Percentiles rank a stretch among this genome's conserved stretches.
Evolutionary conservation across 139 green algal species (phyloP).

Genomic region (Ettlia oleoabundans): DNA sequence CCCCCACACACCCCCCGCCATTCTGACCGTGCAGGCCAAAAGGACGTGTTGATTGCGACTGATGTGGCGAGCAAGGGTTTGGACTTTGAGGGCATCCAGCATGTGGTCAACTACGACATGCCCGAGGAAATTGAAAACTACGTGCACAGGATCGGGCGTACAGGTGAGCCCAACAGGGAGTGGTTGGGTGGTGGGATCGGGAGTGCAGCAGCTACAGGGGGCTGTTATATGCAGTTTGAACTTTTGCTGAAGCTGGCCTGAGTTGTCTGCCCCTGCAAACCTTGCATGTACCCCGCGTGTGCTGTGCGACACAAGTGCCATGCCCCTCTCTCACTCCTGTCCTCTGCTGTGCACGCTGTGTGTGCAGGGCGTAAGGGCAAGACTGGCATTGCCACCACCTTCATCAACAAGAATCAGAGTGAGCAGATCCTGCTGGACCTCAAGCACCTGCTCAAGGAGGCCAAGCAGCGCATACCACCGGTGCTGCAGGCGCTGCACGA

Average conservation of each 20-base stretch:
- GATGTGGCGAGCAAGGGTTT: conserved; percentile 96
- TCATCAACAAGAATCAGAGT: conserved; percentile 94
- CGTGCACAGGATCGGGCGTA: conserved; percentile 92
- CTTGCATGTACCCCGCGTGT: too few relatives aligned
- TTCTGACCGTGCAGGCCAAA: conserved; percentile 35
- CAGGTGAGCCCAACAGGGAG: conserved; percentile 45
- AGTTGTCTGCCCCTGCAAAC: neutral
- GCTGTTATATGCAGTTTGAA: too few relatives aligned
- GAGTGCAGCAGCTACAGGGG: too few relatives aligned
- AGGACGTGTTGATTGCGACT: conserved; percentile 98
- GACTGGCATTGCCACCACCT: conserved; percentile 97
- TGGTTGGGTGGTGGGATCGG: neutral
- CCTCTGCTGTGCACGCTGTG: neutral
- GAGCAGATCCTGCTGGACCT: conserved; percentile 97
- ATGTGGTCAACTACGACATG: conserved; percentile 99
- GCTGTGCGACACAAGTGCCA: too few relatives aligned
- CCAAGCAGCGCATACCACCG: conserved; percentile 95
- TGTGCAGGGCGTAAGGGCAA: conserved; percentile 86
- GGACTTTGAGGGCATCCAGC: conserved; percentile 93
- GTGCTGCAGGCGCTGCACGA: conserved; percentile 80
- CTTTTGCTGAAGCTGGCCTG: too few relatives aligned
- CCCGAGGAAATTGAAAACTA: conserved; percentile 99
- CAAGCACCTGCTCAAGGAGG: conserved; percentile 97
- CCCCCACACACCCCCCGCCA: neutral
- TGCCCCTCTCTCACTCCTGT: too few relatives aligned